Base-by-base conservation (phyloP, 75 land plant species). In the Pinus taeda region DNA sequence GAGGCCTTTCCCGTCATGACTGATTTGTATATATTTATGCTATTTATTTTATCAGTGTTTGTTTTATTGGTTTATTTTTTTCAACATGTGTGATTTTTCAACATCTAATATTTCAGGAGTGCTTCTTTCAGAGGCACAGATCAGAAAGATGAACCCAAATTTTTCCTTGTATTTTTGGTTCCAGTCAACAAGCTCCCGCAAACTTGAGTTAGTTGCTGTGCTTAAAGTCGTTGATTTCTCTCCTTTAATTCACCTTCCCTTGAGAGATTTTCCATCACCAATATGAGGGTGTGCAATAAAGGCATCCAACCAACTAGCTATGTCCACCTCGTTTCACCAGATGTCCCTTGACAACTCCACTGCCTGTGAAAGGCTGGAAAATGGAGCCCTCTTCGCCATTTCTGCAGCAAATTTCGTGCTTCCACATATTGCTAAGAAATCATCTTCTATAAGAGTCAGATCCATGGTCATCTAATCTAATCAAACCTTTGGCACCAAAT, bases 281-380 rank as follows among this genome's bases (percentile, higher is more conserved):
- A 96, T 96, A 75, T 79, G 87, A 12, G 97, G 99, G 83, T 96
- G 97, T 73, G 91, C 97, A 5, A 92, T 77, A 76, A 96, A 96
- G 17, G 97, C 97, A 77, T 96, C 93, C 55, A 96, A 66, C 95
- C 93, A 96, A 53, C 97, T 97, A 74, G 78, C 76, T 9, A 95
- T 86, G 78, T 95, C 92, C 26, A 93, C 87, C 96, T 95, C 77
- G 78, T 96, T 93, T 88, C 86, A 84, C 97, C 98, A 96, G 71
- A 96, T 90, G 53, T 88, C 81, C 21, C 86, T 79, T 29, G 98
- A 93, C 21, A 88, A 75, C 12, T 78, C 75, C 24, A 93, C 33
- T 13, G 94, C 98, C 15, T 82, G 70, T 4, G 85, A 76, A 33
- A 83, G 67, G 64, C 74, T 80, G n/a, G 81, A 39, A 73, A 90